Evolutionary conservation across 805 yeast genomes (phyloP).

Genomic region (Lachancea kluyveri): DNA sequence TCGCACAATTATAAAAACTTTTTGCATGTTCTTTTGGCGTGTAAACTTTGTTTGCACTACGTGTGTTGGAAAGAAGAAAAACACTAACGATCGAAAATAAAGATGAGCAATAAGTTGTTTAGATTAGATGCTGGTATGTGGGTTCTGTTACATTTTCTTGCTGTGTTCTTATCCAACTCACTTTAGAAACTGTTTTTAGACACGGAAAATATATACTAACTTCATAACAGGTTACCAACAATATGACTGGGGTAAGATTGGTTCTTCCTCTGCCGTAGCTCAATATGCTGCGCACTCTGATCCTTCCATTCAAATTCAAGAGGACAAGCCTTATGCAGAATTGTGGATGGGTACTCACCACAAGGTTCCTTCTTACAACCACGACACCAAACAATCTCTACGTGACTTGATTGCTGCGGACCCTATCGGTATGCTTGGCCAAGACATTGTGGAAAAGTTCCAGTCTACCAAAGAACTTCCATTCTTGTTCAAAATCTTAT

Average conservation of each 20-base stretch:
- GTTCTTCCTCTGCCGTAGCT: conserved; percentile 83
- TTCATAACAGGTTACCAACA: conserved; percentile 54
- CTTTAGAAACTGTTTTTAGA: background rate
- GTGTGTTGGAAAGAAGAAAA: too few relatives aligned
- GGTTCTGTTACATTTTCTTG: background rate
- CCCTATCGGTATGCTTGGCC: conserved; percentile 57
- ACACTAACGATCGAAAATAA: too few relatives aligned
- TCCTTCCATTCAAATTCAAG: conserved; percentile 56
- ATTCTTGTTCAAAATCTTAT: conserved; percentile 86
- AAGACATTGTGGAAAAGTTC: conserved; percentile 53
- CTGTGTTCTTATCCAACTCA: background rate
- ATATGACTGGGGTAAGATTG: conserved; percentile 87
- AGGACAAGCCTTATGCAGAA: conserved; percentile 86
- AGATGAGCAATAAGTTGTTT: conserved; percentile 31
- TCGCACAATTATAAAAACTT: too few relatives aligned
- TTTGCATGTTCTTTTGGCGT: too few relatives aligned
- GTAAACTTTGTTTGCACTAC: too few relatives aligned
- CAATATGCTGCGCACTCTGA: conserved; percentile 71
- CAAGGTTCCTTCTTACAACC: conserved; percentile 69
- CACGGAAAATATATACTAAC: conserved; percentile 1
- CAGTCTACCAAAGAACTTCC: conserved; percentile 72
- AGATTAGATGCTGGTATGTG: conserved; percentile 37
- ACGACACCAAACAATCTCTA: conserved; percentile 50
- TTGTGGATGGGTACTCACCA: conserved; percentile 99
- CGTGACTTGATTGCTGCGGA: conserved; percentile 57